Evolutionary conservation across 2,329 filamentous ascomycete genomes (phyloP).

Genomic region (Ceratocystis harringtonii): DNA sequence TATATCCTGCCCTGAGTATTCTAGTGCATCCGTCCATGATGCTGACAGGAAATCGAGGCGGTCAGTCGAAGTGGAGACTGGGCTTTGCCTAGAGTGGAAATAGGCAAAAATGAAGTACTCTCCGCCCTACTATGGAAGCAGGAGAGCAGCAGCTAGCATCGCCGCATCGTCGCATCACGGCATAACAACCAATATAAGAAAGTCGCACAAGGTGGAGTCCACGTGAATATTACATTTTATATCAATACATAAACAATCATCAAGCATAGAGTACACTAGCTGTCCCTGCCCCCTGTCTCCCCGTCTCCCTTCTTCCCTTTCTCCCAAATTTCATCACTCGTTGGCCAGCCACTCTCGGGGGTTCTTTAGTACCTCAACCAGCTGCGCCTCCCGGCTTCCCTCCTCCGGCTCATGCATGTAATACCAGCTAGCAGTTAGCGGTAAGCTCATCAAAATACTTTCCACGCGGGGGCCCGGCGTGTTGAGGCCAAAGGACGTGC

Average conservation of each 20-base stretch:
- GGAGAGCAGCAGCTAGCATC: no score
- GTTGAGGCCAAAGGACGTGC: constrained; percentile 85
- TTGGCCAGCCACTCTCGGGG: constrained; percentile 52
- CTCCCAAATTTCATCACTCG: background rate
- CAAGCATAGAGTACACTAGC: background rate
- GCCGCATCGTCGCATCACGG: background rate
- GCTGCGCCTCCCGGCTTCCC: constrained; percentile 59
- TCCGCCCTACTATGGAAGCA: no score
- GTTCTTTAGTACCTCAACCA: constrained; percentile 55
- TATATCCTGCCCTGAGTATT: background rate
- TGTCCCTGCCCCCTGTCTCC: background rate
- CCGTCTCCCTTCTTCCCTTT: background rate
- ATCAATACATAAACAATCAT: background rate
- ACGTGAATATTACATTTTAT: no score
- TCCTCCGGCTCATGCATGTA: constrained; percentile 85
- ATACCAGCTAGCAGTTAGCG: constrained; percentile 80
- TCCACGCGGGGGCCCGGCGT: constrained; percentile 84
- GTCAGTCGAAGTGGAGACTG: background rate
- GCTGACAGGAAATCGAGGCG: background rate
- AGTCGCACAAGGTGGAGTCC: background rate
- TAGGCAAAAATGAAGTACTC: background rate
- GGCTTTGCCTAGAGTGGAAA: background rate
- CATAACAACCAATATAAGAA: background rate
- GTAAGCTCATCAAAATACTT: constrained; percentile 94
- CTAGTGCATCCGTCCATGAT: background rate